Evolutionary conservation across 225 moss, liverwort and hornwort genomes (phyloP).

Genomic region (Asterella californica): DNA sequence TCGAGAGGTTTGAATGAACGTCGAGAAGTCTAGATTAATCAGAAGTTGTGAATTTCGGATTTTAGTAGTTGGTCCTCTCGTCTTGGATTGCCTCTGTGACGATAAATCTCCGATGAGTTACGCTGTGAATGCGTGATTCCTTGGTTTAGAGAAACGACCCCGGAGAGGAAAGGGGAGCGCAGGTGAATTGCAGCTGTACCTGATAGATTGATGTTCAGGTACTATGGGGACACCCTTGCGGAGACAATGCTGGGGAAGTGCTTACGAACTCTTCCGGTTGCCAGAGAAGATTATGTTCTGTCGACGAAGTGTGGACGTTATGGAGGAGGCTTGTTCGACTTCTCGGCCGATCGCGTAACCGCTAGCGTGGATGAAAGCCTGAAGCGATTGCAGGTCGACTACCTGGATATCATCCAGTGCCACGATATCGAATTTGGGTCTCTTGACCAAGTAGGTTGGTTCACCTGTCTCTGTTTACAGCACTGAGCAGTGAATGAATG

Average conservation of each 20-base stretch:
- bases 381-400: conserved; percentile 67
- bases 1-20: background rate
- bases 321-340: conserved; percentile 65
- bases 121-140: background rate
- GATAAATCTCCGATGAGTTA: no score
- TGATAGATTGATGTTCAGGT: conserved; percentile 36
- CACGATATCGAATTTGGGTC: conserved; percentile 91
- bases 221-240: conserved; percentile 72
- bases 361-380: conserved; percentile 90
- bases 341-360: conserved; percentile 82
- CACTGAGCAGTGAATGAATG: background rate
- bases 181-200: background rate
- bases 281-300: conserved; percentile 64
- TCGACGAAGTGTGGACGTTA: conserved; percentile 94
- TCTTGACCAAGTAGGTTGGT: conserved; percentile 51
- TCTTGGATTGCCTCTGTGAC: no score
- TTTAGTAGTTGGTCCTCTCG: background rate
- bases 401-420: conserved; percentile 81
- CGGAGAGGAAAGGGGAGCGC: background rate
- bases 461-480: background rate
- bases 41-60: background rate
- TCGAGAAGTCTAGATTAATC: background rate
- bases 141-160: background rate
- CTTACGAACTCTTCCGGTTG: conserved; percentile 60
- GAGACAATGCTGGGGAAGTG: conserved; percentile 80